phyloP scores from a whole-genome alignment of 306 rosid genomes.

The Medicago ruthenica region DNA sequence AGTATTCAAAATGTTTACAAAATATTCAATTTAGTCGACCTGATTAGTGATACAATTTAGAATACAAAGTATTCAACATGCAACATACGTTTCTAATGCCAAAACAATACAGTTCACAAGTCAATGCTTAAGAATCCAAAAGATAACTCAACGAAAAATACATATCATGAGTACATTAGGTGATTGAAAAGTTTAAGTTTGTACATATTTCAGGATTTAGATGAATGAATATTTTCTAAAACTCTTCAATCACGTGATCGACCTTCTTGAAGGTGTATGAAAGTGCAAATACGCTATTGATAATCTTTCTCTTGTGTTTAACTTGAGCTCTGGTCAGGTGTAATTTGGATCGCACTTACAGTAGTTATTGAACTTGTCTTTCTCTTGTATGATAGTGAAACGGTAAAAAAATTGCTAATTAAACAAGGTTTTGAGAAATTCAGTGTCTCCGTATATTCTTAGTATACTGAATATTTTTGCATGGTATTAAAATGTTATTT shows the following conservation, averaged over 20 bases:
- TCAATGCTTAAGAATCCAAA: no score
- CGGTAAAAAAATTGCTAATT: neutral
- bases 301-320: constrained; percentile 22
- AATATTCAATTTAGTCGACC: no score
- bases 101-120: no score
- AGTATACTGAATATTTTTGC: neutral
- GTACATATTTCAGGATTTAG: no score
- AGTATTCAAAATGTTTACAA: no score
- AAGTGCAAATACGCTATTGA: constrained; percentile 20
- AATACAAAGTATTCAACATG: no score
- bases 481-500: neutral
- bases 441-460: neutral
- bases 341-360: neutral
- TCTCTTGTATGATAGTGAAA: neutral
- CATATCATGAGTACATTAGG: no score
- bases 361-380: constrained; percentile 9
- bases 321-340: constrained; percentile 19
- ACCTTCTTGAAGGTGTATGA: constrained; percentile 23
- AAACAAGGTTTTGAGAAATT: constrained; percentile 7
- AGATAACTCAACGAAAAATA: no score
- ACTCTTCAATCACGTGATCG: neutral
- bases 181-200: no score
- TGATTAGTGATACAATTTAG: no score
- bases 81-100: no score
- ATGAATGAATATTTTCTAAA: neutral